These are phyloP conservation scores for Myochromella boudieri DNA, from an alignment of 768 basidiomycete genomes.

Conservation along the genomic window DNA sequence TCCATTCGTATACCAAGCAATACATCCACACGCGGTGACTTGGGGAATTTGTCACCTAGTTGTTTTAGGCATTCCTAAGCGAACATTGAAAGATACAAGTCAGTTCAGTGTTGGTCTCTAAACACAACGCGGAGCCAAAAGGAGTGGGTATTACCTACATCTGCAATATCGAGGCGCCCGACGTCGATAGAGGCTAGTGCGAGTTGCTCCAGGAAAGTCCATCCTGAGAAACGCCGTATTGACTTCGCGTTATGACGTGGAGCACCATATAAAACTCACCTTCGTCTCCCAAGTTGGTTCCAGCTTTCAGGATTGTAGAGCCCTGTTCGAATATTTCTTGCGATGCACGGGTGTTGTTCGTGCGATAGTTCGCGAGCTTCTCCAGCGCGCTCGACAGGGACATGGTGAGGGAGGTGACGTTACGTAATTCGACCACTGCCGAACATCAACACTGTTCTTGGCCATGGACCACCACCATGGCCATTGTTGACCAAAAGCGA, in stretches of 20 bases:
- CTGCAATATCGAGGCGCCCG: constrained; percentile 69
- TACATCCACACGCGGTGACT: constrained; percentile 76
- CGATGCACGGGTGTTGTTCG: constrained; percentile 52
- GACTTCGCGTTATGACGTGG: constrained; percentile 1
- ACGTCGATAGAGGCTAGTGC: constrained; percentile 76
- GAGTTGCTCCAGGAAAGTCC: constrained; percentile 81
- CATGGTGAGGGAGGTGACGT: constrained; percentile 28
- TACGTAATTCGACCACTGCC: constrained; percentile 17
- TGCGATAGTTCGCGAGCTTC: constrained; percentile 52
- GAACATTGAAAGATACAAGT: constrained; percentile 26
- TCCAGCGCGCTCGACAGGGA: constrained; percentile 49
- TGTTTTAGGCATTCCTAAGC: constrained; percentile 60
- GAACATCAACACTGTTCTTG: no score
- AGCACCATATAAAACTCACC: constrained; percentile 33
- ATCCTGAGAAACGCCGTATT: constrained; percentile 43
- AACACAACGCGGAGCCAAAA: background rate
- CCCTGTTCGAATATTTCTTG: constrained; percentile 62
- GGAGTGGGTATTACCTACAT: constrained; percentile 48
- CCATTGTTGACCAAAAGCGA: background rate
- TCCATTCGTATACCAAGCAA: constrained; percentile 81
- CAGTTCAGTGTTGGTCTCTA: background rate
- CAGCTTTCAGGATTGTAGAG: constrained; percentile 45
- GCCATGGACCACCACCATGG: background rate
- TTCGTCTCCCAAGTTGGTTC: constrained; percentile 55
- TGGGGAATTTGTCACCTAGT: constrained; percentile 68